Percentiles rank a stretch among this genome's conserved stretches.
Evolutionary conservation across 1,284 basidiomycete genomes (phyloP).

Genomic region (Pascua sp.): DNA sequence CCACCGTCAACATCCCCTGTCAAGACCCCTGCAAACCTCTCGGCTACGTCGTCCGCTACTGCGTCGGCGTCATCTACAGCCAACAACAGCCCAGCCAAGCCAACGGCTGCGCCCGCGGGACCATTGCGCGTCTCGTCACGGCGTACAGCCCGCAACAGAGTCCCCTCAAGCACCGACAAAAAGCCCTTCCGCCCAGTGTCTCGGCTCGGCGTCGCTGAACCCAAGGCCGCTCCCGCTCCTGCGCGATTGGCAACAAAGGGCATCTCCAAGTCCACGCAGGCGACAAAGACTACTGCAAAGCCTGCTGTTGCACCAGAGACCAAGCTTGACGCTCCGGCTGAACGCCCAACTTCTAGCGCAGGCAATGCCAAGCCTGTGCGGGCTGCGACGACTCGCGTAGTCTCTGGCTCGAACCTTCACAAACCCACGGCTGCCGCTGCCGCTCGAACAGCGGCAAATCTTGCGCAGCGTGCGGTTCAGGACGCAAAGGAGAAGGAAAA

Average conservation of each 20-base stretch:
- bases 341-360: too few species aligned
- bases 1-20: too few species aligned
- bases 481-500: slow-evolving; percentile 2
- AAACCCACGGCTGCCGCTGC: slow-evolving; percentile 21
- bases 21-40: too few species aligned
- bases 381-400: too few species aligned
- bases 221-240: slow-evolving; percentile 15
- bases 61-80: too few species aligned
- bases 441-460: slow-evolving; percentile 12
- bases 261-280: not conserved
- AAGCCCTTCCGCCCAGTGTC: slow-evolving; percentile 16
- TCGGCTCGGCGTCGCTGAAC: not conserved
- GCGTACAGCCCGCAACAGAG: too few species aligned
- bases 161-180: slow-evolving; percentile 4
- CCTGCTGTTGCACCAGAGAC: not conserved
- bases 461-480: not conserved
- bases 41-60: too few species aligned
- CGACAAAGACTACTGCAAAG: slow-evolving; percentile 1
- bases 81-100: too few species aligned
- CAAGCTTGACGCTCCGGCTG: too few species aligned
- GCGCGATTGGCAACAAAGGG: slow-evolving; percentile 8
- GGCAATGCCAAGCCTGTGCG: too few species aligned
- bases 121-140: too few species aligned
- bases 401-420: slow-evolving; percentile 4
- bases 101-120: too few species aligned